A percentile compares a stretch with the other conserved stretches of the same genome.
Conservation (phyloP, 1,139 yeast genomes). For the Saccharomyces hybrid region DNA sequence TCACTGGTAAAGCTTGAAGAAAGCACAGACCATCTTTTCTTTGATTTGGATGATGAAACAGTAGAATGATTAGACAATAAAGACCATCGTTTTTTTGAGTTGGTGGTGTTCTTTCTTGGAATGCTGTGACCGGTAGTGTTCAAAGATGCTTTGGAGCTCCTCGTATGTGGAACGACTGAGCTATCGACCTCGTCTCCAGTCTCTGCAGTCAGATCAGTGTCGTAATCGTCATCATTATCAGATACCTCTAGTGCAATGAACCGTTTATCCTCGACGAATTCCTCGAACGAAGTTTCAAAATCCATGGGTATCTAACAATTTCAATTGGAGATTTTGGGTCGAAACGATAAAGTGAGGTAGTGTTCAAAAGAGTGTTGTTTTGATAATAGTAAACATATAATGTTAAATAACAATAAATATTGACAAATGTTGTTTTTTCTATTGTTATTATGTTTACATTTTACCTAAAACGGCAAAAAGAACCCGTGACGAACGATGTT, state of each 20-base stretch:
- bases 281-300: slow-evolving; percentile 10
- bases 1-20: slow-evolving; percentile 19
- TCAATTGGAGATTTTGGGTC: not conserved
- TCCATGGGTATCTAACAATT: slow-evolving; percentile 1
- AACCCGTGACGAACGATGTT: slow-evolving; percentile 1
- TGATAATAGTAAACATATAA: not conserved
- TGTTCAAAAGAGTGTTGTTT: not conserved
- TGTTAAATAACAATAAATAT: not conserved
- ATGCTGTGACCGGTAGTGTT: not conserved
- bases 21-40: slow-evolving; percentile 29
- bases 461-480: slow-evolving; percentile 1
- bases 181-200: not conserved
- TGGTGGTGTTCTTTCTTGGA: slow-evolving; percentile 4
- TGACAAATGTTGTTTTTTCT: not conserved
- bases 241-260: slow-evolving; percentile 30
- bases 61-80: slow-evolving; percentile 26
- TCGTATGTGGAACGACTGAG: not conserved
- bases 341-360: not conserved
- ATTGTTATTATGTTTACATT: slow-evolving; percentile 7
- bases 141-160: not conserved
- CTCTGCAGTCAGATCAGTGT: slow-evolving; percentile 14
- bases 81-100: slow-evolving; percentile 29
- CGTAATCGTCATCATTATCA: slow-evolving; percentile 27
- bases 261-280: slow-evolving; percentile 13
- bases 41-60: slow-evolving; percentile 10